A percentile compares a stretch with the other conserved stretches of the same genome.
phyloP scores from a whole-genome alignment of 805 yeast genomes.

The Suhomyces canberraensis region DNA sequence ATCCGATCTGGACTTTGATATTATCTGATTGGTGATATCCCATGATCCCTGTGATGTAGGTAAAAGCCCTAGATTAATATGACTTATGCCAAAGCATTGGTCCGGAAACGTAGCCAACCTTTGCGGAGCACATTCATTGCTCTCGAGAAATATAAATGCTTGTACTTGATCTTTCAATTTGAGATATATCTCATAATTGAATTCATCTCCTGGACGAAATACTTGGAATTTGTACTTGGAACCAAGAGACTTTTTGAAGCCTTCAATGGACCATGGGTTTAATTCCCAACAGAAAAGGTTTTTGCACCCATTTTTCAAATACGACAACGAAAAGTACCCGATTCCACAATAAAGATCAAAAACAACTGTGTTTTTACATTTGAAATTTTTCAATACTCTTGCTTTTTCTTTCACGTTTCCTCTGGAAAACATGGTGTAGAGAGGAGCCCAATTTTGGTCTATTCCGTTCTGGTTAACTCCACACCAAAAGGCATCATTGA shows the following conservation, averaged over 20 bases:
- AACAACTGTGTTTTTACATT: conserved; percentile 40
- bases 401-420: conserved; percentile 83
- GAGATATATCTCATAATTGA: conserved; percentile 20
- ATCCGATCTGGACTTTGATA: conserved; percentile 7
- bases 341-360: conserved; percentile 81
- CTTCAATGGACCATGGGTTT: conserved; percentile 81
- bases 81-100: conserved; percentile 36
- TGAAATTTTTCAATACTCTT: conserved; percentile 49
- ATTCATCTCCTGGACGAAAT: conserved; percentile 22
- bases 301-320: conserved; percentile 52
- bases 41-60: conserved; percentile 69
- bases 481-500: conserved; percentile 68
- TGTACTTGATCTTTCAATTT: conserved; percentile 16
- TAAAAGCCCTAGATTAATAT: conserved; percentile 75
- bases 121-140: conserved; percentile 49
- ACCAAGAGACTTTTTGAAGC: conserved; percentile 55
- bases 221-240: conserved; percentile 44
- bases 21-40: conserved; percentile 40
- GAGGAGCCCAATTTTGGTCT: conserved; percentile 79
- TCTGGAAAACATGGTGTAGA: conserved; percentile 81
- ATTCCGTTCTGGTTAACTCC: conserved; percentile 67
- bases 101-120: conserved; percentile 31
- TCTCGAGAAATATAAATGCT: conserved; percentile 59
- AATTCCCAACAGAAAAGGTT: conserved; percentile 74
- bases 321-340: conserved; percentile 77